phyloP scores from a whole-genome alignment of 23 red algal species.

The Gracilaria vermiculophylla region DNA sequence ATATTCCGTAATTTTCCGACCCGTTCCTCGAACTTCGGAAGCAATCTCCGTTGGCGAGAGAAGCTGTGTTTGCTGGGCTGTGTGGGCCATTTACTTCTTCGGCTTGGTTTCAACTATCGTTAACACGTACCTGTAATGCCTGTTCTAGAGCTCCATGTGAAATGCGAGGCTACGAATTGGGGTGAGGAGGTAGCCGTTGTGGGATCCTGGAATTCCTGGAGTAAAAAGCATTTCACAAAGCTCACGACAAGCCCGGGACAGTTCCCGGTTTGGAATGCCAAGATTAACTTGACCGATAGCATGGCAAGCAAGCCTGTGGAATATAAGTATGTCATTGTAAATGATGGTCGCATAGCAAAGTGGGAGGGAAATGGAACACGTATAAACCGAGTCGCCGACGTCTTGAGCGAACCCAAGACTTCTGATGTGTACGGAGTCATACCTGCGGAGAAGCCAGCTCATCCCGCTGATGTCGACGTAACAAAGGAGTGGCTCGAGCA shows the following conservation, averaged over 20 bases:
- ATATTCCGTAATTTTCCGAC: too few species aligned
- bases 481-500: not conserved
- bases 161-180: conserved; percentile 14
- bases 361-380: conserved; percentile 53
- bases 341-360: not conserved
- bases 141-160: conserved; percentile 20
- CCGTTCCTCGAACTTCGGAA: too few species aligned
- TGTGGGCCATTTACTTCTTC: too few species aligned
- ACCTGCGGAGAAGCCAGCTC: not conserved
- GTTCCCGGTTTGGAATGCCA: conserved; percentile 36
- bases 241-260: conserved; percentile 3
- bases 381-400: conserved; percentile 8
- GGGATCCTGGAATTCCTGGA: conserved; percentile 59
- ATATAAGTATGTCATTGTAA: conserved; percentile 76
- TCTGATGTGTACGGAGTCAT: conserved; percentile 26
- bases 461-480: not conserved
- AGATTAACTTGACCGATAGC: not conserved
- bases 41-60: too few species aligned
- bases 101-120: too few species aligned
- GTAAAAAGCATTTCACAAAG: conserved; percentile 23
- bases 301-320: conserved; percentile 18
- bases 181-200: conserved; percentile 48
- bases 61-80: too few species aligned
- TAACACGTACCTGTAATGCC: conserved; percentile 26
- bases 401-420: not conserved